Conservation (phyloP, 306 rosid genomes). For the Fragaria vesca region DNA sequence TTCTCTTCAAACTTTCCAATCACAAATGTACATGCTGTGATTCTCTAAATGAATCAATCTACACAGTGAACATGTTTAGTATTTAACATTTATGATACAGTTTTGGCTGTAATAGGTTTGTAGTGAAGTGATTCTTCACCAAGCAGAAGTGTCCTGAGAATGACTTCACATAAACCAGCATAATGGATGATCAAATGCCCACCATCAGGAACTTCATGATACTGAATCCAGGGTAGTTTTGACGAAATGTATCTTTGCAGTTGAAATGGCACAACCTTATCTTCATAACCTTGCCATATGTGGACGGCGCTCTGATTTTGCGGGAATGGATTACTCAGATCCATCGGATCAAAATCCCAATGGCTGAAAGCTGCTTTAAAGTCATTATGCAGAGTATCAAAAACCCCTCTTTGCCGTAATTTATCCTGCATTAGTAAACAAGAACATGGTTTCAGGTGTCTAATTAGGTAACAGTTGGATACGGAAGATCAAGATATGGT, state of each 20-base stretch:
- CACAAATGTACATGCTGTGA: background rate
- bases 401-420: constrained; percentile 55
- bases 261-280: constrained; percentile 80
- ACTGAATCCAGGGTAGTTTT: constrained; percentile 81
- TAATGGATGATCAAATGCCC: constrained; percentile 91
- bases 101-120: constrained; percentile 39
- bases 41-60: constrained; percentile 27
- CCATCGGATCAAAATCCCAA: constrained; percentile 85
- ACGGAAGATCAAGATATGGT: background rate
- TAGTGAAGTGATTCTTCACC: constrained; percentile 63
- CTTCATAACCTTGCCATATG: constrained; percentile 95
- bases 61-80: constrained; percentile 16
- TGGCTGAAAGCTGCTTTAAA: constrained; percentile 68
- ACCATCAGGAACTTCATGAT: constrained; percentile 89
- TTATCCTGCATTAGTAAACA: constrained; percentile 47
- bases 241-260: constrained; percentile 67
- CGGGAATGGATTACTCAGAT: constrained; percentile 69
- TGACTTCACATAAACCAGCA: constrained; percentile 71
- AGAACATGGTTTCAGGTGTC: constrained; percentile 18
- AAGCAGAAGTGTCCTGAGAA: constrained; percentile 79
- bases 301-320: constrained; percentile 56
- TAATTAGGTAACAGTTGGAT: background rate
- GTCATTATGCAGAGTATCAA: constrained; percentile 71
- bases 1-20: background rate
- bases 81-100: constrained; percentile 24